Percentiles rank a stretch among this genome's conserved stretches.
These are phyloP conservation scores for Liriodendron chinense DNA, from an alignment of 164 flowering plant genomes.

Conservation along the genomic window DNA sequence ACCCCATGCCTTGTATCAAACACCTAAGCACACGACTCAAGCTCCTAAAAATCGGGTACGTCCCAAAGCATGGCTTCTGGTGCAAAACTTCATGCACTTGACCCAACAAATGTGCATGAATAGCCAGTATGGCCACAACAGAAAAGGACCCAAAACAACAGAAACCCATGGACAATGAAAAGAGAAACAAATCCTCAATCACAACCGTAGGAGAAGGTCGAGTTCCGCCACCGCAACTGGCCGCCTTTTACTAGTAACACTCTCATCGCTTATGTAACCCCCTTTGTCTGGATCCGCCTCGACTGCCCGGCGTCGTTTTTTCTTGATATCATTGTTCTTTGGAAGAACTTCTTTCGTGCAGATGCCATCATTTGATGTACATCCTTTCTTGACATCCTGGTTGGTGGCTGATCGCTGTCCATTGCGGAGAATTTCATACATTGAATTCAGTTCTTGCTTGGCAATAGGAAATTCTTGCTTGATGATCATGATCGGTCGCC, in stretches of 20 bases:
- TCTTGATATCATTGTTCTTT: neutral
- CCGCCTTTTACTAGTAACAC: neutral
- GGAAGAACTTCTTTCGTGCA: too few relatives aligned
- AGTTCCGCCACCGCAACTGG: neutral
- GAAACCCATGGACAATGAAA: neutral
- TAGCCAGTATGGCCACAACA: neutral
- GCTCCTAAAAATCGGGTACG: too few relatives aligned
- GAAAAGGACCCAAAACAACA: neutral
- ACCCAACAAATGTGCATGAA: neutral
- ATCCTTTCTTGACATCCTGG: too few relatives aligned
- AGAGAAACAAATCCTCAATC: neutral
- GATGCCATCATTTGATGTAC: neutral
- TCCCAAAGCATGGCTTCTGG: neutral
- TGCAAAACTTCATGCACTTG: neutral
- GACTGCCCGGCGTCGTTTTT: neutral
- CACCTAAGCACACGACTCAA: neutral
- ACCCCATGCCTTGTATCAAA: too few relatives aligned
- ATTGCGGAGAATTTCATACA: too few relatives aligned
- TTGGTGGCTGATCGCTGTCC: too few relatives aligned
- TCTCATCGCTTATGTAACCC: conserved; percentile 1
- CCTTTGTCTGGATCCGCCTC: neutral
- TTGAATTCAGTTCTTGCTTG: too few relatives aligned
- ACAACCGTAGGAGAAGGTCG: neutral
- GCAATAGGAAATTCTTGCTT: neutral
- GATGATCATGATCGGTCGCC: neutral